Evolutionary conservation across 1,284 basidiomycete genomes (phyloP).

Genomic region (Inonotus obliquus): DNA sequence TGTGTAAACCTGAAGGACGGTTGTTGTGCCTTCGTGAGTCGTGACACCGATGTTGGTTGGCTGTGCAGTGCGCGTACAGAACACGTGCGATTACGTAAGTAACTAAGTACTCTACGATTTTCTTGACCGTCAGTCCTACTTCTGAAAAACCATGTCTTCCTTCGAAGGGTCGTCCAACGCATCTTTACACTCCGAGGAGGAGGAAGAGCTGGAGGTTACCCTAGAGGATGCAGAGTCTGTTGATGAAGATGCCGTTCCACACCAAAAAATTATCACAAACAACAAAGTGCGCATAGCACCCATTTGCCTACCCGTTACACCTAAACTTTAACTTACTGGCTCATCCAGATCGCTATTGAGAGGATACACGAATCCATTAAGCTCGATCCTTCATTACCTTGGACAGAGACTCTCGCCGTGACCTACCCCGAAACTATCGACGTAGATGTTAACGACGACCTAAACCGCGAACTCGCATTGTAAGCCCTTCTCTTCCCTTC

Average conservation of each 20-base stretch:
- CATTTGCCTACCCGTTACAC: constrained; percentile 2
- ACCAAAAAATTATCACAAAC: constrained; percentile 79
- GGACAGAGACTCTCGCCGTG: constrained; percentile 82
- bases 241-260: constrained; percentile 74
- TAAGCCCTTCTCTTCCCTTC: constrained; percentile 36
- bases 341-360: constrained; percentile 66
- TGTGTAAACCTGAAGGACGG: too few species aligned
- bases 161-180: constrained; percentile 14
- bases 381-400: constrained; percentile 71
- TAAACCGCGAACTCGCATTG: constrained; percentile 94
- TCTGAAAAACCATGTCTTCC: too few species aligned
- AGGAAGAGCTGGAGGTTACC: constrained; percentile 51
- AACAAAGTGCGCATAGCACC: constrained; percentile 55
- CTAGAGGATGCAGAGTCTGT: constrained; percentile 71
- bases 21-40: too few species aligned
- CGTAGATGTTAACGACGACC: constrained; percentile 82
- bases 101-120: too few species aligned
- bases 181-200: constrained; percentile 12
- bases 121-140: too few species aligned
- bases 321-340: neutral
- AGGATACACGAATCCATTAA: constrained; percentile 78
- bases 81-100: too few species aligned
- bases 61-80: too few species aligned
- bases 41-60: too few species aligned
- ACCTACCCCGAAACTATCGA: constrained; percentile 72